Evolutionary conservation across 495 filamentous ascomycete species (phyloP).

Genomic region (Daldinia vernicosa): DNA sequence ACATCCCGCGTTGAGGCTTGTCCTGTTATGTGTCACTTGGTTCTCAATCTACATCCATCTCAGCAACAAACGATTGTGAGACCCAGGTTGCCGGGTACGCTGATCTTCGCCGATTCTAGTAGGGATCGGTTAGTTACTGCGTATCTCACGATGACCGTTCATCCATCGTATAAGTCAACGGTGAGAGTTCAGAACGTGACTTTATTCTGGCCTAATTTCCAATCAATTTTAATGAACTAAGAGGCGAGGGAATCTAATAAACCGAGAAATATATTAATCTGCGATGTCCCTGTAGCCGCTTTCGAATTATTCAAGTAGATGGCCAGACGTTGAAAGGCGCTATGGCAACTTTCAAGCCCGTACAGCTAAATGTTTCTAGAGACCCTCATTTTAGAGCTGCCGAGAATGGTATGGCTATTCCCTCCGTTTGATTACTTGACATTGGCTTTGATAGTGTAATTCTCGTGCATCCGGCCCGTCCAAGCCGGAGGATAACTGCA

Average conservation of each 20-base stretch:
- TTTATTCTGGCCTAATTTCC: background rate
- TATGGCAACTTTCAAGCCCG: background rate
- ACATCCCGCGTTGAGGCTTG: background rate
- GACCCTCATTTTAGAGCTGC: background rate
- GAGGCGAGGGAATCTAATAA: background rate
- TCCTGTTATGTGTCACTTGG: background rate
- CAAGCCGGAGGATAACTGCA: slow-evolving; percentile 8
- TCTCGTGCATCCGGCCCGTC: slow-evolving; percentile 26
- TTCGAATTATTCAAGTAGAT: background rate
- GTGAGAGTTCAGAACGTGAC: background rate
- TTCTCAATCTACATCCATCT: background rate
- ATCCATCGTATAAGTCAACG: background rate
- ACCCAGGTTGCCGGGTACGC: slow-evolving; percentile 27
- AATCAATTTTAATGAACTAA: background rate
- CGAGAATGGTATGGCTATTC: background rate
- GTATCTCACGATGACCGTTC: background rate
- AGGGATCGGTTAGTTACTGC: background rate
- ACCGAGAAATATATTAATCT: background rate
- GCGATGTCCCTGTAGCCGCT: background rate
- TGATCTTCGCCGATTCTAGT: slow-evolving; percentile 6
- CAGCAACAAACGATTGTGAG: background rate
- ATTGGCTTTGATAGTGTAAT: background rate
- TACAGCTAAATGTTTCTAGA: background rate
- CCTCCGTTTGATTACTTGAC: background rate
- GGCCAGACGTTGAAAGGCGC: background rate